Conservation (phyloP, 225 moss, liverwort and hornwort genomes). For the Lunularia cruciata region DNA sequence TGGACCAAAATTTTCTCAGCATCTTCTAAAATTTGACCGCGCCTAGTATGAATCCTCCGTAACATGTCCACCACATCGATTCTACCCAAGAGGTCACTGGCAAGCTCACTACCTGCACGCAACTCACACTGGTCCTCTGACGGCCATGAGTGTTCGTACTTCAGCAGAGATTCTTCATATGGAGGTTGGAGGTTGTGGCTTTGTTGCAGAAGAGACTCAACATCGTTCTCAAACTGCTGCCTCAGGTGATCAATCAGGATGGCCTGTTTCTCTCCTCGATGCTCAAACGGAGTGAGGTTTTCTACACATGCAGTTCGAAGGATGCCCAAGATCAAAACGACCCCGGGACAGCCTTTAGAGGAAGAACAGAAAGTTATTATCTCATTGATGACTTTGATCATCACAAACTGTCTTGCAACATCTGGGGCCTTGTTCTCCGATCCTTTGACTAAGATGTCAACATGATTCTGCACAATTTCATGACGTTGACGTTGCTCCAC, state of each 20-base stretch:
- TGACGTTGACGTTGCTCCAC: constrained; percentile 12
- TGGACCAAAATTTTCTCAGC: no score
- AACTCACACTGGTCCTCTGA: no score
- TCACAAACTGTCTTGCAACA: not conserved
- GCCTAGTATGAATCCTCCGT: no score
- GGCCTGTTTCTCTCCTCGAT: constrained; percentile 9
- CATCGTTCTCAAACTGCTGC: not conserved
- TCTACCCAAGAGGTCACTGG: no score
- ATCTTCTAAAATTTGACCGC: no score
- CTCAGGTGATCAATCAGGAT: constrained; percentile 3
- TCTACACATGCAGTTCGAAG: not conserved
- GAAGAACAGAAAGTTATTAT: constrained; percentile 24
- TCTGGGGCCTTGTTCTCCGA: not conserved
- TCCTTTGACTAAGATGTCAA: constrained; percentile 23
- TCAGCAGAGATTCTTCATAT: no score
- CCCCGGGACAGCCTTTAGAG: constrained; percentile 26
- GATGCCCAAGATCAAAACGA: constrained; percentile 1
- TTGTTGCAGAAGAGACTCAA: no score
- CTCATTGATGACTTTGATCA: constrained; percentile 12
- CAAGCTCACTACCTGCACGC: no score
- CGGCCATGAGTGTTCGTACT: no score
- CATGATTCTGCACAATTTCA: no score
- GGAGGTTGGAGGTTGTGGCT: no score
- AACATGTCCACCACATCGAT: no score
- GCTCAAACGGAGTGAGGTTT: constrained; percentile 9